Evolutionary conservation across 1,284 basidiomycete species (phyloP).

Genomic region (Sanguinoderma infundibulare): DNA sequence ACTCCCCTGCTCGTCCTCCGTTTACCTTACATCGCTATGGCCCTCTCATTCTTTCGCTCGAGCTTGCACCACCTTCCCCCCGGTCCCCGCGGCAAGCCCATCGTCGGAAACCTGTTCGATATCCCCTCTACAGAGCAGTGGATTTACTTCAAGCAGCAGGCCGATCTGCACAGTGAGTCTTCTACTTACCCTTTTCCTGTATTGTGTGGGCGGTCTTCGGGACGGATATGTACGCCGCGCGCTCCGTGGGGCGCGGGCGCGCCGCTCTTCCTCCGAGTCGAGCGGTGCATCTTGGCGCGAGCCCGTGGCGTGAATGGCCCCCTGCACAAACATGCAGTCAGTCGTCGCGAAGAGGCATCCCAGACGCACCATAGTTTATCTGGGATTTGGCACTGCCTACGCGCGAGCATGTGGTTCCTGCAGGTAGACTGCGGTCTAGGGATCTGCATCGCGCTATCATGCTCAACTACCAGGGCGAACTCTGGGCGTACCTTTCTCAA

Average conservation of each 20-base stretch:
- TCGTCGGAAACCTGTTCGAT: slow-evolving; percentile 23
- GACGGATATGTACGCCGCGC: neutral
- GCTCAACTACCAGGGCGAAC: neutral
- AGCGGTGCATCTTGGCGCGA: neutral
- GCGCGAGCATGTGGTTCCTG: neutral
- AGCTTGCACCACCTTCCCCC: slow-evolving; percentile 21
- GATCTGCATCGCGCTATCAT: neutral
- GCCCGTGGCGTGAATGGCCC: neutral
- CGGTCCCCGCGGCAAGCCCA: slow-evolving; percentile 19
- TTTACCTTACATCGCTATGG: neutral
- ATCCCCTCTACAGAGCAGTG: slow-evolving; percentile 25
- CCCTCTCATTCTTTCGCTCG: slow-evolving; percentile 9
- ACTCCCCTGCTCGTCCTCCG: neutral
- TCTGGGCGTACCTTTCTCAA: neutral
- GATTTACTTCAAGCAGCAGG: slow-evolving; percentile 22
- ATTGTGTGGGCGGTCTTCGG: neutral
- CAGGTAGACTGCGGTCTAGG: neutral
- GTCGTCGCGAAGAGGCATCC: no score
- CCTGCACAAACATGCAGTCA: neutral
- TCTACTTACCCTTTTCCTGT: neutral
- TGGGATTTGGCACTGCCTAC: no score
- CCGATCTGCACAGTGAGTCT: slow-evolving; percentile 21
- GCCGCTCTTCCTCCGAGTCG: no score
- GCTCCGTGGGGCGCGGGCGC: neutral
- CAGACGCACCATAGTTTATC: no score